A percentile compares a stretch with the other conserved stretches of the same genome.
phyloP scores from a whole-genome alignment of 179 eudicot genomes.

The Drosera spatulata region DNA sequence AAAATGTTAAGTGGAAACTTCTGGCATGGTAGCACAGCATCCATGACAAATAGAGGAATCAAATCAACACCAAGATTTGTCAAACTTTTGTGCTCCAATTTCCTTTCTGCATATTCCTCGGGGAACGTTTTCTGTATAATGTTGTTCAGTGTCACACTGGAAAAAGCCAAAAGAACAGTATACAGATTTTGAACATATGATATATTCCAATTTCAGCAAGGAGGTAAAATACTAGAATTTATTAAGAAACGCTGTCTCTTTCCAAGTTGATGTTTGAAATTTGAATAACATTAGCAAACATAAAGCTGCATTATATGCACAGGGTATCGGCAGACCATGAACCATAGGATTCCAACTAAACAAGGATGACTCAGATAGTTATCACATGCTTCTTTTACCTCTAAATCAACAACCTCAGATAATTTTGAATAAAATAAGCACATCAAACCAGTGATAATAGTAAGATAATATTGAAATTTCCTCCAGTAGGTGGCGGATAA shows the following conservation, averaged over 20 bases:
- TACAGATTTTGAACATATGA: background rate
- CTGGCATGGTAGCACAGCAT: constrained; percentile 87
- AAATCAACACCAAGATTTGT: constrained; percentile 63
- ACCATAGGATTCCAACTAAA: background rate
- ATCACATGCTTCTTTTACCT: background rate
- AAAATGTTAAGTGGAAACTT: constrained; percentile 87
- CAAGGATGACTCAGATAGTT: background rate
- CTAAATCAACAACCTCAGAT: background rate
- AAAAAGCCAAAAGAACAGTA: constrained; percentile 9
- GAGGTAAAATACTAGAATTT: too few species aligned
- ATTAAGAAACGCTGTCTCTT: too few species aligned
- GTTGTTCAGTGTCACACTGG: constrained; percentile 95
- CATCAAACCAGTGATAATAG: too few species aligned
- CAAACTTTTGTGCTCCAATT: constrained; percentile 64
- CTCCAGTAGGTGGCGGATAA: too few species aligned
- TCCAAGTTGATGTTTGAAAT: too few species aligned
- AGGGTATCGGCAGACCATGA: too few species aligned
- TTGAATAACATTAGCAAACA: too few species aligned
- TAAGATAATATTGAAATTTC: too few species aligned
- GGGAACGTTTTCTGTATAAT: constrained; percentile 88
- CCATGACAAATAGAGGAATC: constrained; percentile 99
- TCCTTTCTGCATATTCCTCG: constrained; percentile 93
- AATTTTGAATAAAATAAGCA: too few species aligned
- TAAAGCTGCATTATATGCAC: too few species aligned
- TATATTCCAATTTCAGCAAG: too few species aligned